Conservation (phyloP, 805 yeast species). For the Candida suzukii region DNA sequence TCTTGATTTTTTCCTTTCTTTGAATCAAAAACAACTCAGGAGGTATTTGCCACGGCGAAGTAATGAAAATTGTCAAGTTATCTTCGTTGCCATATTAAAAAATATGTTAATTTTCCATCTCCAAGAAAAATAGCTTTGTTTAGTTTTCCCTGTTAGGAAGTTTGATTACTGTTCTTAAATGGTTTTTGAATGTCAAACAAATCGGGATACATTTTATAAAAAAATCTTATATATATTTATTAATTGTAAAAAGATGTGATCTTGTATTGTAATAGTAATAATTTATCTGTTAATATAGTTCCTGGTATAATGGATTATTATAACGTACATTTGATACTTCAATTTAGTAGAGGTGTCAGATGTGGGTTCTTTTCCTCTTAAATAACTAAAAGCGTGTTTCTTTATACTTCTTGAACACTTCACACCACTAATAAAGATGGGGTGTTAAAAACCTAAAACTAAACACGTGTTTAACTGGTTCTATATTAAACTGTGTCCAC, state of each 20-base stretch:
- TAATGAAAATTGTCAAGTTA: slow-evolving; percentile 53
- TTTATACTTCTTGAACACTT: too few species aligned
- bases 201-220: slow-evolving; percentile 25
- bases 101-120: slow-evolving; percentile 32
- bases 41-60: slow-evolving; percentile 67
- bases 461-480: too few species aligned
- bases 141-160: slow-evolving; percentile 54
- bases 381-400: too few species aligned
- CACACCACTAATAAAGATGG: too few species aligned
- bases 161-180: slow-evolving; percentile 47
- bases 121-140: slow-evolving; percentile 45
- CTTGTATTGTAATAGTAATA: neutral
- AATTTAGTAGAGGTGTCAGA: too few species aligned
- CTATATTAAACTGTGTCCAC: too few species aligned
- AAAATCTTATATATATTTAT: neutral
- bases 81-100: slow-evolving; percentile 53
- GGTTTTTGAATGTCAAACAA: slow-evolving; percentile 55
- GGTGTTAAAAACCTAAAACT: too few species aligned
- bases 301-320: too few species aligned
- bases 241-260: neutral
- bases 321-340: too few species aligned
- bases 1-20: slow-evolving; percentile 21
- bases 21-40: slow-evolving; percentile 51
- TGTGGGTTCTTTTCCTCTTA: too few species aligned
- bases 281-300: too few species aligned